phyloP scores from a whole-genome alignment of 2,329 filamentous ascomycete genomes.

The Celoporthe dispersa region DNA sequence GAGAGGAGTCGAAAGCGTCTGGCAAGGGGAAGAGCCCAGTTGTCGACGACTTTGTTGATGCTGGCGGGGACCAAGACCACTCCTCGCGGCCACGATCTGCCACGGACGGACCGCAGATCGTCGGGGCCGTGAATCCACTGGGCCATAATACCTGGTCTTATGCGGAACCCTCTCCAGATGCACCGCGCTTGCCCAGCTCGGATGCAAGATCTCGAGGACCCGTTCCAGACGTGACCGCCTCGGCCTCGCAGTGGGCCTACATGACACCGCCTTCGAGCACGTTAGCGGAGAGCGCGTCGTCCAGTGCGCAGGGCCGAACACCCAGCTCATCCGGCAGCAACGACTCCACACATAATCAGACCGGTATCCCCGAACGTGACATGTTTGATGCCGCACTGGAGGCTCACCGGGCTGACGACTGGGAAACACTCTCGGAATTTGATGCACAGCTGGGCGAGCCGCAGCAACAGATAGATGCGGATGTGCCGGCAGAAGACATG shows the following conservation, averaged over 20 bases:
- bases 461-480: slow-evolving; percentile 13
- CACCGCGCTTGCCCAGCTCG: slow-evolving; percentile 12
- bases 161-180: slow-evolving; percentile 35
- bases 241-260: slow-evolving; percentile 18
- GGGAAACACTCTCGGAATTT: slow-evolving; percentile 26
- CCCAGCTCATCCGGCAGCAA: slow-evolving; percentile 24
- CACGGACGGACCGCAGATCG: slow-evolving; percentile 59
- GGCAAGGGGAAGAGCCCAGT: slow-evolving; percentile 25
- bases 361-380: background rate
- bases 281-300: slow-evolving; percentile 27
- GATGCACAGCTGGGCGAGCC: slow-evolving; percentile 16
- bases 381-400: slow-evolving; percentile 1
- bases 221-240: slow-evolving; percentile 9
- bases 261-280: slow-evolving; percentile 29
- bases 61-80: slow-evolving; percentile 26
- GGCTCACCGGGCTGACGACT: slow-evolving; percentile 12
- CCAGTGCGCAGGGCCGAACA: slow-evolving; percentile 24
- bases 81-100: slow-evolving; percentile 53
- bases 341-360: background rate
- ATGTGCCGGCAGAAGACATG: slow-evolving; percentile 15
- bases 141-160: slow-evolving; percentile 68
- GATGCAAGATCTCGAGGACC: slow-evolving; percentile 1
- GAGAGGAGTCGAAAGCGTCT: slow-evolving; percentile 2
- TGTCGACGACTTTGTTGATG: slow-evolving; percentile 7
- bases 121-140: slow-evolving; percentile 53